Evolutionary conservation across 83 land plant species (phyloP).

Genomic region (Diphasiastrum complanatum): DNA sequence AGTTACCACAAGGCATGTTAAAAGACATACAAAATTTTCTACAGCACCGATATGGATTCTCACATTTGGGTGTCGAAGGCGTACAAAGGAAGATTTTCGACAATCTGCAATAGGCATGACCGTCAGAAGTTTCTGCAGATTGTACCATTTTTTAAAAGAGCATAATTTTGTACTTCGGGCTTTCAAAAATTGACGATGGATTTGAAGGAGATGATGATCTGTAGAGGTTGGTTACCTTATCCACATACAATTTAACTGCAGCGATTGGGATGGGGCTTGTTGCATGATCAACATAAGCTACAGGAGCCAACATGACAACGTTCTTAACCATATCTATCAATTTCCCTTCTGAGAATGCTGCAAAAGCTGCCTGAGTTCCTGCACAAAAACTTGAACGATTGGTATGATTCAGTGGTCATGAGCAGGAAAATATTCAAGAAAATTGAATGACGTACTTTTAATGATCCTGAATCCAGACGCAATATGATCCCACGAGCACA

Average conservation of each 20-base stretch:
- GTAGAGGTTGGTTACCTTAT: neutral
- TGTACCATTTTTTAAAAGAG: too few species aligned
- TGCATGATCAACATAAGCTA: slow-evolving; percentile 19
- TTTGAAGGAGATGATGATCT: too few species aligned
- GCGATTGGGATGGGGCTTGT: slow-evolving; percentile 3
- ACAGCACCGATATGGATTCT: too few species aligned
- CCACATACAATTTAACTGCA: slow-evolving; percentile 4
- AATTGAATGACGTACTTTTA: neutral
- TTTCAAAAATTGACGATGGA: too few species aligned
- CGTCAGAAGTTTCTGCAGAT: too few species aligned
- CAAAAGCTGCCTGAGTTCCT: slow-evolving; percentile 24
- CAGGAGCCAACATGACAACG: slow-evolving; percentile 23
- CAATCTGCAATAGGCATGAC: too few species aligned
- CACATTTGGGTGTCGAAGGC: too few species aligned
- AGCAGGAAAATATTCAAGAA: neutral
- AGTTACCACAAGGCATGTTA: too few species aligned
- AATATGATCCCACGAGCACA: neutral
- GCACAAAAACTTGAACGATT: neutral
- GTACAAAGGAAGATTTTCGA: too few species aligned
- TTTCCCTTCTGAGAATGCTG: slow-evolving; percentile 18
- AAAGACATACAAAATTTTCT: too few species aligned
- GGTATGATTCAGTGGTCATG: neutral
- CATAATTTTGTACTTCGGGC: too few species aligned
- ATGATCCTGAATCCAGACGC: neutral
- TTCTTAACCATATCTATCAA: slow-evolving; percentile 6